phyloP scores from a whole-genome alignment of 495 filamentous ascomycete species.

The Neurospora tetrasperma region DNA sequence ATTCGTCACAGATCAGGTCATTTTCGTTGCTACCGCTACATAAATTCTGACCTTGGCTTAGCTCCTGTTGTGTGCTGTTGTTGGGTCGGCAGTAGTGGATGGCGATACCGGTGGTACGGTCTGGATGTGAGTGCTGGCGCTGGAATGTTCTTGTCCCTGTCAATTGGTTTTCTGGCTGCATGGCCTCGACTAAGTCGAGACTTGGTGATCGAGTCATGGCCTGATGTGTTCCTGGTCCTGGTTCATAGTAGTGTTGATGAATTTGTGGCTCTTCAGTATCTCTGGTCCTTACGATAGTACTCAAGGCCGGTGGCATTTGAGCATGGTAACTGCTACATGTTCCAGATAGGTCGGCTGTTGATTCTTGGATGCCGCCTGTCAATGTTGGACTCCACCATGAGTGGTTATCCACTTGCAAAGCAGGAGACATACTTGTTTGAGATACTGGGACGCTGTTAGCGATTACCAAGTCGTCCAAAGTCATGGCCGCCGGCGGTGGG shows the following conservation, averaged over 20 bases:
- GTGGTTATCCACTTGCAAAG: constrained; percentile 4
- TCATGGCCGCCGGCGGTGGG: constrained; percentile 10
- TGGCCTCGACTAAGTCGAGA: background rate
- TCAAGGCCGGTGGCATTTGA: background rate
- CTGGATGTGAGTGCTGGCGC: background rate
- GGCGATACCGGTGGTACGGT: background rate
- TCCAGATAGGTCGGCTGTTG: constrained; percentile 8
- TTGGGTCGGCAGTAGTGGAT: background rate
- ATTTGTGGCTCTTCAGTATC: background rate
- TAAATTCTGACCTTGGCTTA: background rate
- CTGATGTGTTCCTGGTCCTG: background rate
- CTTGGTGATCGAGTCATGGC: background rate
- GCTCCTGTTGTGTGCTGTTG: background rate
- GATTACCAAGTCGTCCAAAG: constrained; percentile 15
- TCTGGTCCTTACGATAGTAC: too few relatives aligned
- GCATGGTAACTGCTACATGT: constrained; percentile 4
- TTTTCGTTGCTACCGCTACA: background rate
- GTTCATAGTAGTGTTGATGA: background rate
- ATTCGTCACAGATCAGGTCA: constrained; percentile 27
- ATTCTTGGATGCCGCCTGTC: constrained; percentile 6
- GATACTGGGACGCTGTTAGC: constrained; percentile 2
- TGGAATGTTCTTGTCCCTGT: background rate
- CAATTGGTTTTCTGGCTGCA: background rate
- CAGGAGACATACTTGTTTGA: constrained; percentile 1
- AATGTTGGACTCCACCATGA: constrained; percentile 16